These are phyloP conservation scores for Castanospermum australe DNA, from an alignment of 306 rosid species.

Conservation along the genomic window DNA sequence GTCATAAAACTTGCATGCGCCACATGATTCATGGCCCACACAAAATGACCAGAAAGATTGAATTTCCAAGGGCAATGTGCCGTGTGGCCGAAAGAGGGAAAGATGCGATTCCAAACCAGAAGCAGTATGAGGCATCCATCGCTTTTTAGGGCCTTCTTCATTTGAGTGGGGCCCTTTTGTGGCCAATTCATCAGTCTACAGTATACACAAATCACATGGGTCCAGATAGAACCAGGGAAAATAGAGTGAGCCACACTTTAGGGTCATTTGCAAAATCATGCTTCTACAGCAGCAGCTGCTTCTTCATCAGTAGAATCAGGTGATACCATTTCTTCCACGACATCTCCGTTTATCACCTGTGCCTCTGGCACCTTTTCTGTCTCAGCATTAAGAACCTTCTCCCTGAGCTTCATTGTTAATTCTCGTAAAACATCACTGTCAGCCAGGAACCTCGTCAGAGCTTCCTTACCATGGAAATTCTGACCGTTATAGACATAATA, in stretches of 20 bases:
- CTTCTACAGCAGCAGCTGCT: slow-evolving; percentile 44
- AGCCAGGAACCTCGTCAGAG: slow-evolving; percentile 60
- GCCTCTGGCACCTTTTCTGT: slow-evolving; percentile 31
- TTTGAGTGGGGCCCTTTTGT: not conserved
- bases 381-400: slow-evolving; percentile 51
- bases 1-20: slow-evolving; percentile 33
- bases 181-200: not conserved
- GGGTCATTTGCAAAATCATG: slow-evolving; percentile 31
- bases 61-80: slow-evolving; percentile 33
- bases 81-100: slow-evolving; percentile 5
- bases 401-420: slow-evolving; percentile 60
- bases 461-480: slow-evolving; percentile 74
- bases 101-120: slow-evolving; percentile 19
- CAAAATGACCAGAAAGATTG: slow-evolving; percentile 22
- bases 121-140: slow-evolving; percentile 9
- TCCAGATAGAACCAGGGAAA: slow-evolving; percentile 1
- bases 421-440: slow-evolving; percentile 34
- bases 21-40: slow-evolving; percentile 21
- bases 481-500: slow-evolving; percentile 50
- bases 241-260: not conserved
- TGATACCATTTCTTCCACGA: slow-evolving; percentile 36
- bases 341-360: slow-evolving; percentile 28
- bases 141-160: slow-evolving; percentile 1
- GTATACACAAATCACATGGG: not conserved
- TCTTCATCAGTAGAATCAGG: slow-evolving; percentile 72